These are phyloP conservation scores for Aspergillus novofumigatus DNA, from an alignment of 2,329 filamentous ascomycete species.

Conservation along the genomic window DNA sequence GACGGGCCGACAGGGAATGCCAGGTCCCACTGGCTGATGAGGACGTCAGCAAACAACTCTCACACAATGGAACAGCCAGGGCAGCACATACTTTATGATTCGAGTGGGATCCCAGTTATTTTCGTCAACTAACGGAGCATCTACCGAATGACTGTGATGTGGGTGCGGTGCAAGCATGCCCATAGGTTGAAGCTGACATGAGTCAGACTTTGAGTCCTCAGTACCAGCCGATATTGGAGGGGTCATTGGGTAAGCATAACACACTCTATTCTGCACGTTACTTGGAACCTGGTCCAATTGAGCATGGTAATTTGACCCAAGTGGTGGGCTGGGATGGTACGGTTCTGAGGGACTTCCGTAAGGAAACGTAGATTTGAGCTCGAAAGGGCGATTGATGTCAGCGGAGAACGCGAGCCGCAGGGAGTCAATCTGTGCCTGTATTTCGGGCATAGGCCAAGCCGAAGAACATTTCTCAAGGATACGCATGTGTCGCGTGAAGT, in stretches of 20 bases:
- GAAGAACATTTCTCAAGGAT: slow-evolving; percentile 80
- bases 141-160: slow-evolving; percentile 40
- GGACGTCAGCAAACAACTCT: slow-evolving; percentile 25
- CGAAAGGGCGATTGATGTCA: slow-evolving; percentile 78
- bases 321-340: slow-evolving; percentile 59
- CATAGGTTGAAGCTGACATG: slow-evolving; percentile 64
- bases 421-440: slow-evolving; percentile 84
- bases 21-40: slow-evolving; percentile 81
- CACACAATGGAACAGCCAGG: neutral
- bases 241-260: slow-evolving; percentile 66
- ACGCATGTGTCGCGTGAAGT: slow-evolving; percentile 90
- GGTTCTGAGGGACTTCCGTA: slow-evolving; percentile 72
- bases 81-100: slow-evolving; percentile 74
- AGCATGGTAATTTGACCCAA: slow-evolving; percentile 48
- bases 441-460: slow-evolving; percentile 82
- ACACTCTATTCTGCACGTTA: slow-evolving; percentile 47
- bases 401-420: slow-evolving; percentile 88
- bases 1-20: slow-evolving; percentile 74
- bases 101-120: slow-evolving; percentile 79
- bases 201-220: slow-evolving; percentile 72
- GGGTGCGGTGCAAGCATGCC: slow-evolving; percentile 35
- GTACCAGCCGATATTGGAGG: slow-evolving; percentile 72
- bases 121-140: slow-evolving; percentile 60
- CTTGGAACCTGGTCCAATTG: slow-evolving; percentile 43
- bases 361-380: slow-evolving; percentile 81